These are phyloP conservation scores for Blumeria hordei DNA, from an alignment of 2,329 filamentous ascomycete species.

Conservation along the genomic window DNA sequence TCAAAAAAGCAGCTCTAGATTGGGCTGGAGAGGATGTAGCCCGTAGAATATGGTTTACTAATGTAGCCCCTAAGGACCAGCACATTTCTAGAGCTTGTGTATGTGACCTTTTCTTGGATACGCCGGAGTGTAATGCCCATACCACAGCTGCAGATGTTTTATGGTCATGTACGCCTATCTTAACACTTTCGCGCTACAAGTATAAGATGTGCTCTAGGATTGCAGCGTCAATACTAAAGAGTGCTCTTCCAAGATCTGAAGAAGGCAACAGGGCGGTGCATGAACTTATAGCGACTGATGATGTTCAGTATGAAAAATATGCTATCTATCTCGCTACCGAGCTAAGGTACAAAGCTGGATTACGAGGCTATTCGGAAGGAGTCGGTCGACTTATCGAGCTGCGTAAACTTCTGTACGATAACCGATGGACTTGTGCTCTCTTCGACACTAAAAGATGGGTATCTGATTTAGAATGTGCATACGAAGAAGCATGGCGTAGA, in stretches of 20 bases:
- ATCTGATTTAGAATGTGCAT: constrained; percentile 64
- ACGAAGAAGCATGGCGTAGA: constrained; percentile 64
- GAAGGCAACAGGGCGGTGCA: constrained; percentile 42
- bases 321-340: constrained; percentile 43
- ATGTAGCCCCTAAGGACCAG: constrained; percentile 82
- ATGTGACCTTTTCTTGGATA: constrained; percentile 88
- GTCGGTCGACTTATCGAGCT: constrained; percentile 53
- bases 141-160: constrained; percentile 91
- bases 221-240: constrained; percentile 81
- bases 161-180: constrained; percentile 82
- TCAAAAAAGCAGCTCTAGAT: constrained; percentile 50
- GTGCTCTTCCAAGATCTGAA: constrained; percentile 51
- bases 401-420: constrained; percentile 58
- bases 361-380: constrained; percentile 25
- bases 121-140: constrained; percentile 92
- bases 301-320: constrained; percentile 63
- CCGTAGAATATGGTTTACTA: constrained; percentile 73
- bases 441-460: constrained; percentile 92
- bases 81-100: constrained; percentile 83
- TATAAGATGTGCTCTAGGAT: constrained; percentile 99
- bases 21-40: constrained; percentile 80
- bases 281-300: constrained; percentile 55
- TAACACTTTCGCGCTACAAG: constrained; percentile 73
- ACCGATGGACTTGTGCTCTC: constrained; percentile 63
- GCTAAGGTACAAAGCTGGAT: constrained; percentile 29